Evolutionary conservation across 768 basidiomycete genomes (phyloP).

Genomic region (Naematelia aurantialba): DNA sequence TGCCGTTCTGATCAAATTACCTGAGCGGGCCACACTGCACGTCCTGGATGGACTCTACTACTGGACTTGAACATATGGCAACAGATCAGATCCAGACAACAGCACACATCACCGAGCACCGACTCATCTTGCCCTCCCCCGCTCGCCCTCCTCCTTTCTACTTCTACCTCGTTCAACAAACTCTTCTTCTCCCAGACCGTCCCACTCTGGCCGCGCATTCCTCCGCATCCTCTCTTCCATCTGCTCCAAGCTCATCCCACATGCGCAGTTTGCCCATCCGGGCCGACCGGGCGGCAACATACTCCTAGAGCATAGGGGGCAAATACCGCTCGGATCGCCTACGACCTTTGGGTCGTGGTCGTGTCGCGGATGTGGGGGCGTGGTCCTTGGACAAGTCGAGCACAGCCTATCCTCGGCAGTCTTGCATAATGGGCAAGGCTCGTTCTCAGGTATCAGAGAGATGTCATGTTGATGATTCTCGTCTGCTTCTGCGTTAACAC

Average conservation of each 20-base stretch:
- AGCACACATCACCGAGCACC: background rate
- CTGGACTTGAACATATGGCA: background rate
- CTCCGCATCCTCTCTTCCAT: conserved; percentile 19
- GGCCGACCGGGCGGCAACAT: conserved; percentile 13
- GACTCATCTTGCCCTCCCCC: background rate
- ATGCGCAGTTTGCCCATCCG: conserved; percentile 25
- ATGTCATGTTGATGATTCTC: background rate
- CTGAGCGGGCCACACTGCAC: too few species aligned
- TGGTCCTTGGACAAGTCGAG: conserved; percentile 7
- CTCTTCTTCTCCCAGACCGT: background rate
- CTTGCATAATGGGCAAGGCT: background rate
- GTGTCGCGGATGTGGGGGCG: conserved; percentile 1
- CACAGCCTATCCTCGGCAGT: background rate
- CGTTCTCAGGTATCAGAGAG: background rate
- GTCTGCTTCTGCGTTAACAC: too few species aligned
- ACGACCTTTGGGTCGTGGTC: conserved; percentile 9
- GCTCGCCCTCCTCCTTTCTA: background rate
- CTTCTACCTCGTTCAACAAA: background rate
- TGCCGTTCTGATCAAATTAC: too few species aligned
- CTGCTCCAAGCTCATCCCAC: conserved; percentile 18
- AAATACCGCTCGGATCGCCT: conserved; percentile 9
- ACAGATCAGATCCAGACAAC: background rate
- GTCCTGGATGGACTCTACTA: too few species aligned
- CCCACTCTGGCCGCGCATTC: background rate
- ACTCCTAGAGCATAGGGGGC: conserved; percentile 6